Percentiles rank a stretch among this genome's conserved stretches.
phyloP scores from a whole-genome alignment of 1,284 basidiomycete species.

The Rhodotorula sp. region DNA sequence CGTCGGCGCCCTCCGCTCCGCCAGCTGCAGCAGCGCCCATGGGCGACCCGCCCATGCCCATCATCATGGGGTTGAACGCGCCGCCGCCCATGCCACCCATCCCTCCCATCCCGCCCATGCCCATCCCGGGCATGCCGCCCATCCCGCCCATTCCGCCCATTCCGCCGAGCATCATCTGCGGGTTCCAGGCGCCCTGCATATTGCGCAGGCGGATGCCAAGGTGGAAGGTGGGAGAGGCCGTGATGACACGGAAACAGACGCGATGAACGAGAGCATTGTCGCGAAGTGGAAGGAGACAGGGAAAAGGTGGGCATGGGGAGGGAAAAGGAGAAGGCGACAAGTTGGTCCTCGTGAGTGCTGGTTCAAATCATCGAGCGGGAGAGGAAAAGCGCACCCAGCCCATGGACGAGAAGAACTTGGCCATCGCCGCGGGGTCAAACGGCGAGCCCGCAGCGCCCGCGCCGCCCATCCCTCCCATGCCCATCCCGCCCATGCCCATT shows the following conservation, averaged over 20 bases:
- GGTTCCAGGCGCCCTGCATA: conserved; percentile 6
- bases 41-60: conserved; percentile 1
- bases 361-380: too few species aligned
- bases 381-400: conserved; percentile 19
- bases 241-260: background rate
- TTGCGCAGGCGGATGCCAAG: too few species aligned
- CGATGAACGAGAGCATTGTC: conserved; percentile 2
- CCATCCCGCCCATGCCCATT: conserved; percentile 21
- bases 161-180: conserved; percentile 48
- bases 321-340: conserved; percentile 39
- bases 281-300: background rate
- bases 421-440: conserved; percentile 58
- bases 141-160: conserved; percentile 47
- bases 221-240: background rate
- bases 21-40: conserved; percentile 20
- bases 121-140: conserved; percentile 21
- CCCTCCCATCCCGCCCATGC: conserved; percentile 24
- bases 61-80: conserved; percentile 8
- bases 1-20: conserved; percentile 48
- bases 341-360: background rate
- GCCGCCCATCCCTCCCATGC: conserved; percentile 15
- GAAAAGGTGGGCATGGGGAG: background rate
- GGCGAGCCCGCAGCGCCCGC: conserved; percentile 10
- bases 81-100: conserved; percentile 41
- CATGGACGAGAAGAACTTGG: conserved; percentile 60